These are phyloP conservation scores for Backusella psychrophila DNA, from an alignment of 192 early-diverging fungal genomes.

Conservation along the genomic window DNA sequence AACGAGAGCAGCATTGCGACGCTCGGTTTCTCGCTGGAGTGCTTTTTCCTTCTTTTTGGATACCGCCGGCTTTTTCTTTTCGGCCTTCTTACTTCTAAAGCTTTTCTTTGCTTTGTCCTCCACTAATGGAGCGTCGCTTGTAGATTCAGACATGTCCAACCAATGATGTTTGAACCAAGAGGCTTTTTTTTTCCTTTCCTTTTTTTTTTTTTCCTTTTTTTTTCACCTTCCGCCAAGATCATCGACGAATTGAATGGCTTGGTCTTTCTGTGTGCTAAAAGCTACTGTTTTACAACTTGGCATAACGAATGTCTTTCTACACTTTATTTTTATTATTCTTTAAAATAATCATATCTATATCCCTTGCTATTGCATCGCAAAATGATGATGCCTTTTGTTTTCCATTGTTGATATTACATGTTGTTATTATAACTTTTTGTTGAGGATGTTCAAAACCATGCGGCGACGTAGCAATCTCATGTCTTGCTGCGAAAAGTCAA, in stretches of 20 bases:
- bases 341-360: too few species aligned
- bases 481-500: constrained; percentile 71
- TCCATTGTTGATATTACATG: too few species aligned
- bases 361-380: too few species aligned
- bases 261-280: too few species aligned
- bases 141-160: neutral
- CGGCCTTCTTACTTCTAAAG: neutral
- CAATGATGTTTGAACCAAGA: neutral
- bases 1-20: constrained; percentile 2
- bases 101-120: constrained; percentile 4
- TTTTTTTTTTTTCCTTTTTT: neutral
- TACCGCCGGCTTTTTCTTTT: constrained; percentile 11
- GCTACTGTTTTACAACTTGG: too few species aligned
- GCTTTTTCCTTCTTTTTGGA: constrained; percentile 25
- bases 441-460: constrained; percentile 77
- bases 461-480: constrained; percentile 71
- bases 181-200: neutral
- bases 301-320: too few species aligned
- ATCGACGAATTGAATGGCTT: too few species aligned
- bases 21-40: constrained; percentile 13
- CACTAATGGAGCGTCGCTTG: neutral
- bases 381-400: too few species aligned
- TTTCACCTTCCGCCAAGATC: too few species aligned
- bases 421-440: constrained; percentile 2
- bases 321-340: too few species aligned